A percentile compares a stretch with the other conserved stretches of the same genome.
Conservation (phyloP, 2,329 filamentous ascomycete species). For the Xylariaceae sp. region DNA sequence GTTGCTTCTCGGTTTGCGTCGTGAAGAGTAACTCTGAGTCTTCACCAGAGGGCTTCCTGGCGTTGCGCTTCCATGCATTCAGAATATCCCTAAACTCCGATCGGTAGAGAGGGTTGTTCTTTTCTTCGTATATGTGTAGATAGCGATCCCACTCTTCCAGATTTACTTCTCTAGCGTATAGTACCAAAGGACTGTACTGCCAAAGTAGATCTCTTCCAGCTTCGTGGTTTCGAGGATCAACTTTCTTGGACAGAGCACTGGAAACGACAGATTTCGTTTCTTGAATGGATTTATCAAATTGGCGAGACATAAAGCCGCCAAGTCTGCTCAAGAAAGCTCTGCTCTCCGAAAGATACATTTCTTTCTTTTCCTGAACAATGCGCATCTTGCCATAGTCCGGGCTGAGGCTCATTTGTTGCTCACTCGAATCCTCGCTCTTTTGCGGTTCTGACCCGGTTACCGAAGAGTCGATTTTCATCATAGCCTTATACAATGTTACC, state of each 20-base stretch:
- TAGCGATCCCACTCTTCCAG: conserved; percentile 73
- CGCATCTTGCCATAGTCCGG: conserved; percentile 84
- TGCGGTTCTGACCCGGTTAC: conserved; percentile 51
- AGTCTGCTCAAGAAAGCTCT: conserved; percentile 71
- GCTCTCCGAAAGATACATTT: conserved; percentile 76
- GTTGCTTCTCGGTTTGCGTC: conserved; percentile 75
- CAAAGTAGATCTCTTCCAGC: conserved; percentile 69
- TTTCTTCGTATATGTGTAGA: conserved; percentile 74
- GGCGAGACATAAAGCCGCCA: conserved; percentile 73
- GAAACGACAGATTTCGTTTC: conserved; percentile 63
- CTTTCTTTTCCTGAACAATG: conserved; percentile 89
- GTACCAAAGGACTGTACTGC: conserved; percentile 80
- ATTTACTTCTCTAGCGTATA: conserved; percentile 85
- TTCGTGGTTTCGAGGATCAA: conserved; percentile 67
- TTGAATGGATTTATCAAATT: conserved; percentile 70
- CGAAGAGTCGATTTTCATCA: conserved; percentile 86
- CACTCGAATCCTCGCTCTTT: conserved; percentile 46
- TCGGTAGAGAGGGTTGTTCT: conserved; percentile 71
- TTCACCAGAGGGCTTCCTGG: conserved; percentile 68
- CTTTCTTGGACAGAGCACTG: conserved; percentile 56
- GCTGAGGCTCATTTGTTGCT: conserved; percentile 51
- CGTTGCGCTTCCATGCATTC: conserved; percentile 72
- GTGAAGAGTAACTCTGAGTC: conserved; percentile 86
- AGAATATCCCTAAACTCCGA: conserved; percentile 75
- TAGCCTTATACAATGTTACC: conserved; percentile 80